Conservation (phyloP, 2,329 filamentous ascomycete genomes). For the Fusarium pseudoanthophilum region DNA sequence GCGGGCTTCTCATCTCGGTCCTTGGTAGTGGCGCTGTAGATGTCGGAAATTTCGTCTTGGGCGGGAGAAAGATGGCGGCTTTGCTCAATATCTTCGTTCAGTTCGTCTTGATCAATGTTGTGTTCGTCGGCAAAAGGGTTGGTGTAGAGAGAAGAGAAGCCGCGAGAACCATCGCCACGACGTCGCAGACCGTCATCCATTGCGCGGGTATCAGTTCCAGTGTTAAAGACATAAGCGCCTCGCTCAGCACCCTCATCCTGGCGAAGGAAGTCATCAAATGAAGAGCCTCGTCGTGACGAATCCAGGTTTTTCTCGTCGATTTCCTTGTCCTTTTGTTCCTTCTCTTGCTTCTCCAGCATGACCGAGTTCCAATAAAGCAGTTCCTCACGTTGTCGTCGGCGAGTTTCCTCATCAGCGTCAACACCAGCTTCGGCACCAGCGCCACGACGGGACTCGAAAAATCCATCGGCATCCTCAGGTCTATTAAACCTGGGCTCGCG, state of each 20-base stretch:
- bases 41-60: constrained; percentile 63
- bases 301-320: constrained; percentile 14
- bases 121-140: constrained; percentile 71
- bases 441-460: constrained; percentile 63
- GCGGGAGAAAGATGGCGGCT: constrained; percentile 56
- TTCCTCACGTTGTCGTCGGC: constrained; percentile 71
- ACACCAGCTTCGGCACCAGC: constrained; percentile 58
- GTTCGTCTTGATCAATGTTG: constrained; percentile 62
- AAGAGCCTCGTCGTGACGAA: constrained; percentile 49
- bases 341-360: constrained; percentile 60
- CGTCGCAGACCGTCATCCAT: constrained; percentile 61
- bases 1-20: constrained; percentile 43
- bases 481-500: constrained; percentile 70
- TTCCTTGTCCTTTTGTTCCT: constrained; percentile 39
- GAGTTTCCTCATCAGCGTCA: constrained; percentile 71
- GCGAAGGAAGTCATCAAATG: constrained; percentile 69
- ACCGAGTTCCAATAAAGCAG: constrained; percentile 73
- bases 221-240: constrained; percentile 68
- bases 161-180: constrained; percentile 58
- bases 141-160: constrained; percentile 60
- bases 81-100: constrained; percentile 52
- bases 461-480: constrained; percentile 73
- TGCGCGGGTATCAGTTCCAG: constrained; percentile 58
- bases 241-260: constrained; percentile 62
- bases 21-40: constrained; percentile 67